Percentiles rank a stretch among this genome's conserved stretches.
These are phyloP conservation scores for Chlamydomonas reinhardtii DNA, from an alignment of 163 green algal genomes.

Conservation along the genomic window DNA sequence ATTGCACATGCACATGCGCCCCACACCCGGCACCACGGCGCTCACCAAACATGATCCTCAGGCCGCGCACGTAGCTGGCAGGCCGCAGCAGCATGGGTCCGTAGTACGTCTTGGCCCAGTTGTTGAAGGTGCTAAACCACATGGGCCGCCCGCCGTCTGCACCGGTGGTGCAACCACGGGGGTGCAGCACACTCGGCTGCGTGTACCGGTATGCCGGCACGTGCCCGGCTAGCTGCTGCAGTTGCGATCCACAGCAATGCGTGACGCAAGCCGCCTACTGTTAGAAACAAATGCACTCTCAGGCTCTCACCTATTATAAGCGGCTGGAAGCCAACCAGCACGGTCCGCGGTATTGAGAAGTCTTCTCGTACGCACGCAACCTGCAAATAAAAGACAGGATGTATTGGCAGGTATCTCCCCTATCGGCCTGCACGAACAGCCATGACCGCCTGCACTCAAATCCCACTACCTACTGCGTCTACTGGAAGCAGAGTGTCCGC, in stretches of 20 bases:
- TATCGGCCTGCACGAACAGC: too few relatives aligned
- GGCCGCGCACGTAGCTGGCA: conserved; percentile 68
- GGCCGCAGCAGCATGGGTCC: conserved; percentile 67
- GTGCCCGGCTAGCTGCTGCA: too few relatives aligned
- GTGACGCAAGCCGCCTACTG: too few relatives aligned
- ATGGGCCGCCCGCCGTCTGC: conserved; percentile 58
- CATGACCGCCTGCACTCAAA: too few relatives aligned
- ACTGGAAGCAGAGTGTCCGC: conserved; percentile 78
- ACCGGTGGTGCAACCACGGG: too few relatives aligned
- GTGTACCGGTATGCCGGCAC: too few relatives aligned
- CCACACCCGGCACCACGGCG: neutral
- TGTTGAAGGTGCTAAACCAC: conserved; percentile 40
- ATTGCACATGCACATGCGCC: neutral
- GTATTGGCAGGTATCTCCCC: too few relatives aligned
- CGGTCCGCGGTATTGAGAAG: conserved; percentile 27
- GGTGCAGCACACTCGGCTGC: too few relatives aligned
- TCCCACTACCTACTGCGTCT: conserved; percentile 63
- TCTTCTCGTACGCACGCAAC: too few relatives aligned
- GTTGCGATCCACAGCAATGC: too few relatives aligned
- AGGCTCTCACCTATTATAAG: conserved; percentile 65
- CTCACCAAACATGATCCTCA: conserved; percentile 75
- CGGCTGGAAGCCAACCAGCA: conserved; percentile 78
- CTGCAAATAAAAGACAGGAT: too few relatives aligned
- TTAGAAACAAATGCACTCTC: too few relatives aligned
- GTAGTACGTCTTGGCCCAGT: conserved; percentile 57